Evolutionary conservation across 441 rosid genomes (phyloP).

Genomic region (Adansonia grandidieri): DNA sequence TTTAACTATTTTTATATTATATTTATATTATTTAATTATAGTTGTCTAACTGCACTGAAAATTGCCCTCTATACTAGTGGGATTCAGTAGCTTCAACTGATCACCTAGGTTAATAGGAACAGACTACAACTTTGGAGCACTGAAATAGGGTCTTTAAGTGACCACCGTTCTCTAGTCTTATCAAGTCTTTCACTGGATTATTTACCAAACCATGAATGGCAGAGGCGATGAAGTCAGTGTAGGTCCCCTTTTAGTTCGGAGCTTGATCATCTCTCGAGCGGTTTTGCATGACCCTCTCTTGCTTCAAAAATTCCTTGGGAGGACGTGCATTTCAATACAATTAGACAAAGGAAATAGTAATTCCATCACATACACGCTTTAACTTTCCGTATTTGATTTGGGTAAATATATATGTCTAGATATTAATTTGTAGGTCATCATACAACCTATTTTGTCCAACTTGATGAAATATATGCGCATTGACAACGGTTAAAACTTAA

Average conservation of each 20-base stretch:
- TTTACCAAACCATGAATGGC: neutral
- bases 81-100: neutral
- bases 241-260: constrained; percentile 1
- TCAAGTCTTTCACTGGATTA: neutral
- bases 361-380: neutral
- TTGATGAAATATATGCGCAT: too few species aligned
- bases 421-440: too few species aligned
- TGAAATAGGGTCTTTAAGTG: neutral
- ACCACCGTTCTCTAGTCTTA: constrained; percentile 13
- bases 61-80: neutral
- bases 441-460: too few species aligned
- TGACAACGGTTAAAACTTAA: too few species aligned
- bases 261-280: neutral
- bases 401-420: neutral
- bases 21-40: too few species aligned
- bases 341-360: neutral
- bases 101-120: neutral
- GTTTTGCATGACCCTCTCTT: neutral
- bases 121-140: too few species aligned
- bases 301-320: neutral
- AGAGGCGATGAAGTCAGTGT: neutral
- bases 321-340: neutral
- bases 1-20: too few species aligned
- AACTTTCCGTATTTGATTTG: neutral
- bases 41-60: too few species aligned